These are phyloP conservation scores for Oxytropis ochrocephala DNA, from an alignment of 306 rosid genomes.

Conservation along the genomic window DNA sequence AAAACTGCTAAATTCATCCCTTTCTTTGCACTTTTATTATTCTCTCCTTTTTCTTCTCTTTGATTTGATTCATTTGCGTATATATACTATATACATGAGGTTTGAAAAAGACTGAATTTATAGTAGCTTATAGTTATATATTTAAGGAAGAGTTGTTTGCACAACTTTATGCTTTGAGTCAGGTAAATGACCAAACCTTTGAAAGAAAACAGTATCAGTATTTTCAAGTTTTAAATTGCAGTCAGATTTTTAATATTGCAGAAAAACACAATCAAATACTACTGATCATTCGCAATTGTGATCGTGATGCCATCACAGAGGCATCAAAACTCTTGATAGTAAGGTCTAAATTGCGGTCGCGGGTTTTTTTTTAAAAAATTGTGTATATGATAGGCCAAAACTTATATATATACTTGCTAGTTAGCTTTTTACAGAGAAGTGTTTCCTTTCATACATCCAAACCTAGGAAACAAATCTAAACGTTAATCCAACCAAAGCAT, in stretches of 20 bases:
- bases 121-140: neutral
- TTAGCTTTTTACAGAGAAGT: neutral
- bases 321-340: no score
- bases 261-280: no score
- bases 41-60: neutral
- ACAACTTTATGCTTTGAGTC: neutral
- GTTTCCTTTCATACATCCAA: neutral
- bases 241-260: no score
- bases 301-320: no score
- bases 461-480: neutral
- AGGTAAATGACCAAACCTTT: neutral
- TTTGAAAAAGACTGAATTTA: neutral
- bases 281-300: no score
- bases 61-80: neutral
- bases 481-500: neutral
- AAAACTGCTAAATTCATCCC: constrained; percentile 1
- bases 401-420: neutral
- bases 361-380: no score
- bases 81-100: neutral
- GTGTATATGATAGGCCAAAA: neutral
- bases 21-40: neutral
- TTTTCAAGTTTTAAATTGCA: no score
- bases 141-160: neutral
- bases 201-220: neutral
- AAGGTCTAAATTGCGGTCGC: no score